phyloP scores from a whole-genome alignment of 345 rosid genomes.

The Combretum micranthum region DNA sequence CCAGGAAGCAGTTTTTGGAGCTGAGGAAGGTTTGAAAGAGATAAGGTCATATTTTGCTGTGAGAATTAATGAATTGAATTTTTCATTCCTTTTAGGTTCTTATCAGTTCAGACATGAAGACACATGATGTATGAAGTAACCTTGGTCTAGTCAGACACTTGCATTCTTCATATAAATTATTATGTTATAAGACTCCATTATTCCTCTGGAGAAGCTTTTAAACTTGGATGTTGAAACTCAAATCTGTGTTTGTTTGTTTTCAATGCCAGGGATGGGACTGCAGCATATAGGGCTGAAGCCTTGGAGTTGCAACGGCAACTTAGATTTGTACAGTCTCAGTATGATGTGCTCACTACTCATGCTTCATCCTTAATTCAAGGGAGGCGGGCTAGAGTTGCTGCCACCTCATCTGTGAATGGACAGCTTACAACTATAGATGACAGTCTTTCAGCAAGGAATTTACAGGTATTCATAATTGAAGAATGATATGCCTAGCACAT shows the following conservation, averaged over 20 bases:
- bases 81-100: no score
- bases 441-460: conserved; percentile 73
- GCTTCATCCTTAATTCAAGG: conserved; percentile 87
- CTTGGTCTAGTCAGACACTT: no score
- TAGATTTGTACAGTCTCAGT: conserved; percentile 71
- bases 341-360: conserved; percentile 71
- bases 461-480: conserved; percentile 34
- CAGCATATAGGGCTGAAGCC: conserved; percentile 72
- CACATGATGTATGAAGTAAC: no score
- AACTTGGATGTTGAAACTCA: not conserved
- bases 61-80: no score
- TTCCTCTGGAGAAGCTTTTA: no score
- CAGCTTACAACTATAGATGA: conserved; percentile 69
- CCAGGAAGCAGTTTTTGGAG: conserved; percentile 92
- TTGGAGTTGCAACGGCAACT: conserved; percentile 85
- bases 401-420: conserved; percentile 80
- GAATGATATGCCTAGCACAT: not conserved
- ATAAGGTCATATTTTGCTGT: conserved; percentile 37
- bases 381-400: conserved; percentile 86
- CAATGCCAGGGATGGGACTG: conserved; percentile 64
- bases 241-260: conserved; percentile 13
- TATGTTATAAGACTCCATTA: no score
- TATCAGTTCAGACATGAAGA: no score
- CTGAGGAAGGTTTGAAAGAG: conserved; percentile 83
- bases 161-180: no score